A percentile compares a stretch with the other conserved stretches of the same genome.
These are phyloP conservation scores for Phytopythium oedochilum DNA, from an alignment of 352 stramenopile genomes.

Conservation along the genomic window DNA sequence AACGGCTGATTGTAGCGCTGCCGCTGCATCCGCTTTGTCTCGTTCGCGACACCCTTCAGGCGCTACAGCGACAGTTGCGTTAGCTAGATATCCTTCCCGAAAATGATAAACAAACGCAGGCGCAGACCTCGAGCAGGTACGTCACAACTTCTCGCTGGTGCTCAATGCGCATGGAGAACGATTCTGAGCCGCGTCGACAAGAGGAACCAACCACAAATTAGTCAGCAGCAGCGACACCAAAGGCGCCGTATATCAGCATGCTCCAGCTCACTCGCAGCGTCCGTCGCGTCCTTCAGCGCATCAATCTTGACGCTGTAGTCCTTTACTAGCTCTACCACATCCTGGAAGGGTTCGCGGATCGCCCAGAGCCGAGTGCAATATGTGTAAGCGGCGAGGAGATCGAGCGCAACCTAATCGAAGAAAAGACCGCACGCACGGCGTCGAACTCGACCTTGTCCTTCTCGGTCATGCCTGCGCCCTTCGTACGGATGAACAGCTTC, in stretches of 20 bases:
- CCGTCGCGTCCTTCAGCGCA: conserved; percentile 34
- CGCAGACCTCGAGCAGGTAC: conserved; percentile 56
- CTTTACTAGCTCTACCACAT: conserved; percentile 71
- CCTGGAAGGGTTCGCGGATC: neutral
- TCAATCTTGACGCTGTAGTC: conserved; percentile 63
- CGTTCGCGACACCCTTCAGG: conserved; percentile 55
- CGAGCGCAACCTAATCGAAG: too few relatives aligned
- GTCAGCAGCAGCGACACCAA: neutral
- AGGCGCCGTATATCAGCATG: too few relatives aligned
- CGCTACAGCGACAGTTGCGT: conserved; percentile 19
- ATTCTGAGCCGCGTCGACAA: conserved; percentile 8
- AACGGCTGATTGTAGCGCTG: conserved; percentile 61
- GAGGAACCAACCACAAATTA: neutral
- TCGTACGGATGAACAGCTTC: conserved; percentile 55
- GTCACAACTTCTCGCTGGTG: conserved; percentile 71
- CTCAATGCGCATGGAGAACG: conserved; percentile 20
- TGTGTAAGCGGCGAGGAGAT: too few relatives aligned
- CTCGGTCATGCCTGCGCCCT: conserved; percentile 61
- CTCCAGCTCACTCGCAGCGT: conserved; percentile 24
- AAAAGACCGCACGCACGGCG: conserved; percentile 42
- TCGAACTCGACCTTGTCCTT: conserved; percentile 76
- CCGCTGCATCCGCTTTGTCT: conserved; percentile 74
- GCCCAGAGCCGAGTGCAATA: neutral
- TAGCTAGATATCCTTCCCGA: neutral
- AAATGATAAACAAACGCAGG: neutral